Base-by-base conservation (phyloP, 2,329 filamentous ascomycete genomes). In the Arthrinium phaeospermum region DNA sequence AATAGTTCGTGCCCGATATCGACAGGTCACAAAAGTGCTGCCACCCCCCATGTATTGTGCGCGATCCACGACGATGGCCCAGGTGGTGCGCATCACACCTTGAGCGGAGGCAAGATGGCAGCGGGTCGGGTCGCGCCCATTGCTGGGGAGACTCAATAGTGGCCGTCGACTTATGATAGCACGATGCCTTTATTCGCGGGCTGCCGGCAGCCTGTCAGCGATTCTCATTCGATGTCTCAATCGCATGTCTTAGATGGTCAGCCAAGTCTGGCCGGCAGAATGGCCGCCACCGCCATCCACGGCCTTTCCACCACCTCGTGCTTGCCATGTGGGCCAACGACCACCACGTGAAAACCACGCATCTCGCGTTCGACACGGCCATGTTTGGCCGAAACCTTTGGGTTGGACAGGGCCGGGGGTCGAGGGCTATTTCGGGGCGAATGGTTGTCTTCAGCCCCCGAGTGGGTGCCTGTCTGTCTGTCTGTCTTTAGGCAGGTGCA, bases 341-440 rank as follows among this genome's bases (percentile, higher is more conserved):
- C 74, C 75, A 73, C 75, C 76, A 76, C 75, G 75, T 77, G 76
- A 73, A 71, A 57, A 68, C 67, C 71, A 75, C 67, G 72, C 72
- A 61, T 70, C 68, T 53, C 49, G 53, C 45, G 71, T 37, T 49
- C 47, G 61, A 57, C 64, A 70, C 67, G 67, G n/a, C 53, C 45
- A 71, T 73, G 68, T 70, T 64, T 70, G 71, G 47, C 70, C 73
- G 70, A 74, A 69, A 70, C 68, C 19, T 51, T 70, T 69, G 53
- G 47, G 72, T 75, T 67, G 69, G 73, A 75, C 72, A 77, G 71
- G 68, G 53, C n/a, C 57, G 57, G 57, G 57, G 57, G 12, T 22
- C 1, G 51, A n/a, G 34, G 34, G 57, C 30, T n/a, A 49, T 49
- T 30, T 41, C 57, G 37, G 30, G 57, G 57, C 34, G 53, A 41